Base-by-base conservation (phyloP, 495 filamentous ascomycete genomes). In the Aspergillus homomorphus region DNA sequence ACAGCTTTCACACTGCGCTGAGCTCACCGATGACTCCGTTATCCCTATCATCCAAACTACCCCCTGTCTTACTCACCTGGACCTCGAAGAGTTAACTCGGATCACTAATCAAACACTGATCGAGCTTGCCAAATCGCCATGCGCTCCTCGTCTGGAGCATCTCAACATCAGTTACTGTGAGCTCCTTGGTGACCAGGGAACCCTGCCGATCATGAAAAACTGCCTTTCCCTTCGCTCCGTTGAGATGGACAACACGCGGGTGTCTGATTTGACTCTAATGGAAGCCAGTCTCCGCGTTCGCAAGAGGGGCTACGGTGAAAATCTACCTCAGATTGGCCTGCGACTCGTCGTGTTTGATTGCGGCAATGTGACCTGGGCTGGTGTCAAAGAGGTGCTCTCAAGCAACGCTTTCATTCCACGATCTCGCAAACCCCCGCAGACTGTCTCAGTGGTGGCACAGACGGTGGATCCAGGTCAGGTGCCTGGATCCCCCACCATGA, bases 221-320 rank as follows among this genome's bases (percentile, higher is more conserved):
- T 96, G 92, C 69, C 76, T 80, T 1, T 78, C 74, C 18, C 80
- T 98, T 15, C 73, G 75, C 43, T 89, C 78, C 49, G 79, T 96
- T 14, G 89, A 91, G 45, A 89, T 97, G 85, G 94, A 98, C 71
- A 98, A 98, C 69, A 98, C 94, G 2, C 86, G 89, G 48, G 82
- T 96, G 55, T 90, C 89, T 43, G 91, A 98, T 62, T 80, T 96
- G 6, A 84, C 88, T n/a, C 83, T 98, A 15, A 83, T 86, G 60
- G 94, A 96, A 76, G 93, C 92, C 0, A 89, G 92, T 22, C 77
- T 80, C 24, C 87, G 87, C 66, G 79, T 96, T 9, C 82, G 88
- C 28, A 74, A 81, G 51, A 88, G 93, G 23, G 80, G 83, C 15
- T 82, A 84, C 53, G 68, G 67, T 44, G 73, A 76, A 9, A 69